Evolutionary conservation across 805 yeast species (phyloP), one percentile per base, ranked within the genome.

Genomic region (Hanseniaspora occidentalis): DNA sequence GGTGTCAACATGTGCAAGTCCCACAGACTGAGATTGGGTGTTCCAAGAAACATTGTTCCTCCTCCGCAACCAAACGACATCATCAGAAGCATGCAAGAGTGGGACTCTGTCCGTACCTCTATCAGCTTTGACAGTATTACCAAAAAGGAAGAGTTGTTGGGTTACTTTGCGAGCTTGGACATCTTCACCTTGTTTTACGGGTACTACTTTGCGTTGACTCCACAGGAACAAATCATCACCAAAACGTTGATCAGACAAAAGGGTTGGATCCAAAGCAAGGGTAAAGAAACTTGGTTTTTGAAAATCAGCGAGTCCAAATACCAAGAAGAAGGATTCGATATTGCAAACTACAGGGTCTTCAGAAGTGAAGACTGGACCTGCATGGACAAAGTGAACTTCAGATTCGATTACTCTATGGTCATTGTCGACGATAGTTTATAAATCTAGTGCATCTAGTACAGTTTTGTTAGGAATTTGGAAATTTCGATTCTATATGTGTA

Each of bases 291-390:
- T 46, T 65, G 70, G 70, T 62, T 57, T 43, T 60, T 63, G 39
- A 60, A 68, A 35, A 66, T 57, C 36, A 60, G 66, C 16, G 59
- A 56, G 35, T 55, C 62, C 6, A 64, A 61, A 39, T 54, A 61
- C 36, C 48, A 53, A n/a, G 64, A 63, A 31, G 70, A 65, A 36
- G 51, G 49, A 16, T 65, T 57, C 45, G 69, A 65, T 45, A 47
- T 66, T 24, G 69, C 68, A 23, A 71, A 67, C 44, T 66, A 57
- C 50, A 66, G 61, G 44, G 53, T 67, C 11, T 69, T 69, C 47
- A 67, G 65, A 48, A 58, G 67, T 24, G 61, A 54, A 39, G 65
- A 60, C 38, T 69, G 73, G 73, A 57, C 60, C 14, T 56, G 66
- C 13, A 49, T 54, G 16, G 73, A 68, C 43, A 65, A 61, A 50